phyloP scores from a whole-genome alignment of 495 filamentous ascomycete species.

The Amphirosellinia nigrospora region DNA sequence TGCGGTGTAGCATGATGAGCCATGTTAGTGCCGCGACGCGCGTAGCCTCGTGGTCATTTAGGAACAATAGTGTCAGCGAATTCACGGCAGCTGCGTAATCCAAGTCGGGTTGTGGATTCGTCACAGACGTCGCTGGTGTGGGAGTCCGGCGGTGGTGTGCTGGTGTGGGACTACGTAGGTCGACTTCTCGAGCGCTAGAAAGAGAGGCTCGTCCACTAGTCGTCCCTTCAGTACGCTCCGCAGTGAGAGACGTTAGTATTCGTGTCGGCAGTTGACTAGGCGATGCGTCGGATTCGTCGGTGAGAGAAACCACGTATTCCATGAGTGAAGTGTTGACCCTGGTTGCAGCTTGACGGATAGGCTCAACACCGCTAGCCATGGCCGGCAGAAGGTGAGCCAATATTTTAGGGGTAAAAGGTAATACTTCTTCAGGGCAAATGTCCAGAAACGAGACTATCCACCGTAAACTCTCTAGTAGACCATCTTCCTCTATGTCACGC shows the following conservation, averaged over 20 bases:
- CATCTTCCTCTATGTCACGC: constrained; percentile 73
- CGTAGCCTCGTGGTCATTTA: constrained; percentile 96
- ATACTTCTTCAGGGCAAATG: constrained; percentile 96
- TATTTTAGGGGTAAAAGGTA: constrained; percentile 90
- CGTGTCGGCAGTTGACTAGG: constrained; percentile 50
- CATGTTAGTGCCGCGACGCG: constrained; percentile 91
- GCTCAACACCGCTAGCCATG: constrained; percentile 88
- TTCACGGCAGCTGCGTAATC: constrained; percentile 98
- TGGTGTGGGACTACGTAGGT: constrained; percentile 61
- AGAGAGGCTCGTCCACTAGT: constrained; percentile 58
- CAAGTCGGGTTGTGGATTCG: constrained; percentile 68
- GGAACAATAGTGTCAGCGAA: constrained; percentile 89
- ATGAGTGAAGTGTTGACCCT: constrained; percentile 88
- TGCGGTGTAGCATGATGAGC: constrained; percentile 96
- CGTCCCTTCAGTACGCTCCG: constrained; percentile 62
- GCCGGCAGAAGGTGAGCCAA: constrained; percentile 91
- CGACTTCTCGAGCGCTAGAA: constrained; percentile 59
- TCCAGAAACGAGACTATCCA: constrained; percentile 98
- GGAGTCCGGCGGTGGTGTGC: constrained; percentile 48
- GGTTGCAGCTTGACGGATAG: constrained; percentile 85
- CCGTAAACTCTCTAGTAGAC: constrained; percentile 84
- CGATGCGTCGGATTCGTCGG: constrained; percentile 69
- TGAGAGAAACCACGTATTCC: constrained; percentile 88
- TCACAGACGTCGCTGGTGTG: constrained; percentile 46
- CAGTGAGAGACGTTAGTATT: constrained; percentile 55